These are phyloP conservation scores for Rhipidocladum racemiflorum DNA, from an alignment of 176 grass and related monocot species.

Conservation along the genomic window DNA sequence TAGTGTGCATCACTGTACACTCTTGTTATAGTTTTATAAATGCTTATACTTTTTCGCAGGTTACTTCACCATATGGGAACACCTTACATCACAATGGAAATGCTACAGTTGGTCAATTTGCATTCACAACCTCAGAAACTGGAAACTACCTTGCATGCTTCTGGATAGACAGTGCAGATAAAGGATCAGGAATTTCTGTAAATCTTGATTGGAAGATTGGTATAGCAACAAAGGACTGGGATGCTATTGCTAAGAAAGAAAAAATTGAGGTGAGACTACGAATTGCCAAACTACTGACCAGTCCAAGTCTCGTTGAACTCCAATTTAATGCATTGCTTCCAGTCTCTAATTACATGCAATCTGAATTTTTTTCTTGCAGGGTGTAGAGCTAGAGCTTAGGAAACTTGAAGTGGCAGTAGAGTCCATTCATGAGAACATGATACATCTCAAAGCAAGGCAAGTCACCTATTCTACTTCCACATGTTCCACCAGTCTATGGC, in stretches of 20 bases:
- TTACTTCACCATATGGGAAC: slow-evolving; percentile 86
- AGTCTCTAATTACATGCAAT: slow-evolving; percentile 12
- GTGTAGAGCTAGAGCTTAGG: slow-evolving; percentile 71
- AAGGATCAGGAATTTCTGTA: slow-evolving; percentile 52
- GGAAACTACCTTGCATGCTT: slow-evolving; percentile 89
- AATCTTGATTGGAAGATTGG: slow-evolving; percentile 92
- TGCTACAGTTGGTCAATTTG: slow-evolving; percentile 65
- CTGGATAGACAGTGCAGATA: slow-evolving; percentile 65
- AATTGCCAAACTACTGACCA: neutral
- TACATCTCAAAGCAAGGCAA: slow-evolving; percentile 77
- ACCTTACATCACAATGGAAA: slow-evolving; percentile 73
- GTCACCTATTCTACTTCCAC: neutral
- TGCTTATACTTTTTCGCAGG: slow-evolving; percentile 45
- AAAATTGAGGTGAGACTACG: slow-evolving; percentile 69
- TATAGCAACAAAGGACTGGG: slow-evolving; percentile 86
- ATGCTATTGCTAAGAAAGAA: slow-evolving; percentile 85
- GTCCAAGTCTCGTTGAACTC: slow-evolving; percentile 1
- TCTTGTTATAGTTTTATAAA: neutral
- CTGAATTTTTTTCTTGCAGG: slow-evolving; percentile 38
- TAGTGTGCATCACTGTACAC: neutral
- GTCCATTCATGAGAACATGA: slow-evolving; percentile 71
- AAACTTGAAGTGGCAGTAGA: slow-evolving; percentile 78
- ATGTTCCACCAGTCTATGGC: neutral
- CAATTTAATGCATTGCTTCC: slow-evolving; percentile 19
- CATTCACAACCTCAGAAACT: slow-evolving; percentile 75